phyloP scores from a whole-genome alignment of 2,329 filamentous ascomycete genomes.

The Trichoderma afroharzianum region DNA sequence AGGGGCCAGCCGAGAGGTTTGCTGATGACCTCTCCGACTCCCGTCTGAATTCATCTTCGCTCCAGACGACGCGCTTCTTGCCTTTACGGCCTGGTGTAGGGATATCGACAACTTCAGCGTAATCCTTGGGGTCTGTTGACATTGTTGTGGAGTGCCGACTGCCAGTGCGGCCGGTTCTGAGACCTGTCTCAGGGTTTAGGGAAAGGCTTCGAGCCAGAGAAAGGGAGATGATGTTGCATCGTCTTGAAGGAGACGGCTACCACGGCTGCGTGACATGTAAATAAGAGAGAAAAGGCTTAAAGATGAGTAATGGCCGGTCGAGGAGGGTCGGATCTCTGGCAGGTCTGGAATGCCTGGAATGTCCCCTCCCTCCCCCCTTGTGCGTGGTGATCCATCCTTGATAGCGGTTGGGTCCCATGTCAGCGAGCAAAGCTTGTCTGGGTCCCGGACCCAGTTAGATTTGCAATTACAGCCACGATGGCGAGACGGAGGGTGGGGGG shows the following conservation, averaged over 20 bases:
- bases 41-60: constrained; percentile 24
- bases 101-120: constrained; percentile 27
- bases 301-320: constrained; percentile 9
- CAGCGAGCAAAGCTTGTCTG: constrained; percentile 17
- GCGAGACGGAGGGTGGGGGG: constrained; percentile 16
- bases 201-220: constrained; percentile 5
- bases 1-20: not conserved
- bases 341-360: constrained; percentile 3
- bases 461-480: constrained; percentile 19
- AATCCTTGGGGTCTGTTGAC: constrained; percentile 27
- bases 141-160: constrained; percentile 17
- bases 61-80: constrained; percentile 42
- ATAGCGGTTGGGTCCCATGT: constrained; percentile 12
- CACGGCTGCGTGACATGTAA: constrained; percentile 4
- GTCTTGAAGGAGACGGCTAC: not conserved
- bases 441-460: constrained; percentile 15
- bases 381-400: constrained; percentile 15
- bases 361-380: not conserved
- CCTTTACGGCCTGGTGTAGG: constrained; percentile 33
- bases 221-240: constrained; percentile 15
- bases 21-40: not conserved
- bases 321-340: not conserved
- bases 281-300: not conserved
- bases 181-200: constrained; percentile 23
- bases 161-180: constrained; percentile 19